These are phyloP conservation scores for Centaurea solstitialis DNA, from an alignment of 129 eudicot species.

Conservation along the genomic window DNA sequence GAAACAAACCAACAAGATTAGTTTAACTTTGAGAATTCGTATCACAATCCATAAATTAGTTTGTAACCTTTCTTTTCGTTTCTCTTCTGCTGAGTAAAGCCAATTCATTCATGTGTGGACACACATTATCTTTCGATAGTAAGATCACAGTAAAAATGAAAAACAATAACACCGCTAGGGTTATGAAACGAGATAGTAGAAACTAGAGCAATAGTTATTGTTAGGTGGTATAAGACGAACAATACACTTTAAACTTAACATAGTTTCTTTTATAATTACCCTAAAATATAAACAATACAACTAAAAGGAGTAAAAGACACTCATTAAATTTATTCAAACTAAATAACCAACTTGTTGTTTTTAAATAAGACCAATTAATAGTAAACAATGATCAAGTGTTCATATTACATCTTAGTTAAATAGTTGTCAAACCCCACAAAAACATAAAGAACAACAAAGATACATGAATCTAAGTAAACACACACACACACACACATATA, in stretches of 20 bases:
- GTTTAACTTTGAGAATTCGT: neutral
- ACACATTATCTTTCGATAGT: neutral
- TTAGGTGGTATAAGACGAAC: no score
- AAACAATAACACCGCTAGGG: neutral
- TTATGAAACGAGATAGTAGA: neutral
- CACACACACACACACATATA: no score
- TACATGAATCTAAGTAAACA: neutral
- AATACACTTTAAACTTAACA: neutral
- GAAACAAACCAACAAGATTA: neutral
- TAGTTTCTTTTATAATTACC: neutral
- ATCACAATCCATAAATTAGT: neutral
- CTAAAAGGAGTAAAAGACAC: neutral
- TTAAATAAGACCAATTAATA: neutral
- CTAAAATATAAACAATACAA: neutral
- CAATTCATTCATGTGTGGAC: neutral
- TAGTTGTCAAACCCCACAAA: neutral
- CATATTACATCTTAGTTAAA: neutral
- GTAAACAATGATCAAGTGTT: neutral
- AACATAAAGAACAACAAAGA: constrained; percentile 10
- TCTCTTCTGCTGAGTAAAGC: neutral
- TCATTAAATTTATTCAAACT: neutral
- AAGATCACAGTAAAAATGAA: neutral
- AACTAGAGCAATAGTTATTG: neutral
- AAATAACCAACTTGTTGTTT: no score
- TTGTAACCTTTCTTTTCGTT: neutral